Conservation (phyloP, 2,329 filamentous ascomycete species). For the Ustulina deusta region DNA sequence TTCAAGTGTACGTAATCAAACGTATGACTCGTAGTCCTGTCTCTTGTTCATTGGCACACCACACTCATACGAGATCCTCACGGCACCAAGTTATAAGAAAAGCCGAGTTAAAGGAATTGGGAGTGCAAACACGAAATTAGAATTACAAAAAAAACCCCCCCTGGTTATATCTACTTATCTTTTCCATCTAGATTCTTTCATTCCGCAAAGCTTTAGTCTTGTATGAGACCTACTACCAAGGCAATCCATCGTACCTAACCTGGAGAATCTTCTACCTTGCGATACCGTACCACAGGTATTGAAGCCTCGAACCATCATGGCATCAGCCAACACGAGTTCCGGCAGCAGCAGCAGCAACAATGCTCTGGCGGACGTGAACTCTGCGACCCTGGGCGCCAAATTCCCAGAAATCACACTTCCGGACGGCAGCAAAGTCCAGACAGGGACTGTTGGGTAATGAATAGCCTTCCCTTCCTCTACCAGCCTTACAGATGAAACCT, state of each 20-base stretch:
- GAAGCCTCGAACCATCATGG: slow-evolving; percentile 24
- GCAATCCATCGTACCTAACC: too few relatives aligned
- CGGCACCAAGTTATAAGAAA: too few relatives aligned
- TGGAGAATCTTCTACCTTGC: background rate
- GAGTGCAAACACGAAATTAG: too few relatives aligned
- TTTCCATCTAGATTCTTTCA: too few relatives aligned
- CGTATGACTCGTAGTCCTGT: too few relatives aligned
- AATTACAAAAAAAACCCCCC: too few relatives aligned
- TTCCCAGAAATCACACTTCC: slow-evolving; percentile 48
- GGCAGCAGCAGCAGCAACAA: slow-evolving; percentile 11
- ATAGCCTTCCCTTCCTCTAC: background rate
- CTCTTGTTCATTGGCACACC: too few relatives aligned
- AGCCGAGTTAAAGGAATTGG: too few relatives aligned
- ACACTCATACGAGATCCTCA: too few relatives aligned
- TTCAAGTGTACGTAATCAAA: slow-evolving; percentile 4
- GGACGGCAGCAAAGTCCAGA: slow-evolving; percentile 48
- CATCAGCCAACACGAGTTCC: slow-evolving; percentile 11
- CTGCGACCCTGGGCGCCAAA: slow-evolving; percentile 43
- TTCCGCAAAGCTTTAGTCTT: too few relatives aligned
- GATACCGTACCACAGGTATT: background rate
- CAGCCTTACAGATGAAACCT: background rate
- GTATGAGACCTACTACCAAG: too few relatives aligned
- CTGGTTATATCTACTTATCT: too few relatives aligned
- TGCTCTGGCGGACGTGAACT: slow-evolving; percentile 45
- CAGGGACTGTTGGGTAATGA: slow-evolving; percentile 48